Percentiles rank a stretch among this genome's conserved stretches.
phyloP scores from a whole-genome alignment of 1,284 basidiomycete genomes.

The Sanghuangporus sanghuang region DNA sequence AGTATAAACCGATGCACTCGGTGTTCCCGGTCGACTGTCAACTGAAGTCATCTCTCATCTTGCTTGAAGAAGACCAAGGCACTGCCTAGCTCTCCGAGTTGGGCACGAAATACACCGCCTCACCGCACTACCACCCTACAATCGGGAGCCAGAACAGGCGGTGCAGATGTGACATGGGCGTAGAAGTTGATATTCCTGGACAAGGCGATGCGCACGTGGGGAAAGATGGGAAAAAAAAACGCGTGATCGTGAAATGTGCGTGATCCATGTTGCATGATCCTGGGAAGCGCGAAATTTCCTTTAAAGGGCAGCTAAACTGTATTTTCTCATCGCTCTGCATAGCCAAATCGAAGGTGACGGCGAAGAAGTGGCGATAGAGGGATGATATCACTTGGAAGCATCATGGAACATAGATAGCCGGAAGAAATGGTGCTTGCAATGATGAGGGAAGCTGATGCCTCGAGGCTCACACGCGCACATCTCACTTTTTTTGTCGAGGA shows the following conservation, averaged over 20 bases:
- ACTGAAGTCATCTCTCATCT: not conserved
- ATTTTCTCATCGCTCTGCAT: not conserved
- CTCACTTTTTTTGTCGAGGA: not conserved
- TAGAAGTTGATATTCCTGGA: not conserved
- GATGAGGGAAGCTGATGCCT: not conserved
- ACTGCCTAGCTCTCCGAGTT: not conserved
- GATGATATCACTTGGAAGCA: not conserved
- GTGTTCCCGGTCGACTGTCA: slow-evolving; percentile 1
- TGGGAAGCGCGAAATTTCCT: not conserved
- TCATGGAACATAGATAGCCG: not conserved
- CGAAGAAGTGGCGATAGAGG: not conserved
- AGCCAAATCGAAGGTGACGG: not conserved
- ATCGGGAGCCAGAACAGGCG: not conserved
- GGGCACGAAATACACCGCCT: not conserved
- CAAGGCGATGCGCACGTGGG: not conserved
- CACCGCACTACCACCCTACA: not conserved
- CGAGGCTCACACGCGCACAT: not conserved
- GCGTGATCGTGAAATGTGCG: not conserved
- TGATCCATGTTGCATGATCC: not conserved
- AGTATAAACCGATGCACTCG: not conserved
- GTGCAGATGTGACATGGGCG: not conserved
- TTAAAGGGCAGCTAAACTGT: not conserved
- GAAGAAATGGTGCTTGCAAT: not conserved
- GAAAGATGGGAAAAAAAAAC: not conserved
- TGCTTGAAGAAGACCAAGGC: not conserved